A percentile compares a stretch with the other conserved stretches of the same genome.
Conservation (phyloP, 208 protist species). For the Crithidia expoeki region DNA sequence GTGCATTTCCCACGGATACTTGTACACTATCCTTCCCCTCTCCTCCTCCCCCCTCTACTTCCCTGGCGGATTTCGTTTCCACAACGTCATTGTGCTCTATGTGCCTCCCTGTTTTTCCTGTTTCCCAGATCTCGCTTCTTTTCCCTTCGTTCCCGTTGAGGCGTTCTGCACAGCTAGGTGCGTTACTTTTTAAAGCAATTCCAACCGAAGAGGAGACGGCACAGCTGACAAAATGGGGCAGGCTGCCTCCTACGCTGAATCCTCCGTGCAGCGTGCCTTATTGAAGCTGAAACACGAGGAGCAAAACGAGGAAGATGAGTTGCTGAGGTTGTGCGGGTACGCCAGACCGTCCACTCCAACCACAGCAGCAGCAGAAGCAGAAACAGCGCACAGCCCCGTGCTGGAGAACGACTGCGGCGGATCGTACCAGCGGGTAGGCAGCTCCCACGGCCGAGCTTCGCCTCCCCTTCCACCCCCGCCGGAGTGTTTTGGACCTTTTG, state of each 20-base stretch:
- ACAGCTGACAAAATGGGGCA: no score
- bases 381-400: not conserved
- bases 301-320: constrained; percentile 37
- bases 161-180: not conserved
- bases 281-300: constrained; percentile 43
- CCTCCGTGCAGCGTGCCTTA: constrained; percentile 46
- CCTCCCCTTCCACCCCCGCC: constrained; percentile 26
- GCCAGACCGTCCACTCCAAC: constrained; percentile 1
- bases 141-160: not conserved
- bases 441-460: not conserved
- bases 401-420: not conserved
- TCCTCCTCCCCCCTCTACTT: constrained; percentile 3
- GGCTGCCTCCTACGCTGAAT: constrained; percentile 57
- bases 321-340: constrained; percentile 40
- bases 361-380: not conserved
- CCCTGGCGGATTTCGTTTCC: not conserved
- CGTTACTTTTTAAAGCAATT: not conserved
- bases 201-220: no score
- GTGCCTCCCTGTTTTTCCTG: not conserved
- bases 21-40: constrained; percentile 6
- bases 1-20: no score
- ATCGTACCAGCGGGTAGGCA: no score
- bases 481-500: constrained; percentile 33
- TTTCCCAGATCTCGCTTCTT: not conserved
- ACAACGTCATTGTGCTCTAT: not conserved